A percentile compares a stretch with the other conserved stretches of the same genome.
These are phyloP conservation scores for Haplographium delicatum DNA, from an alignment of 495 filamentous ascomycete genomes.

Conservation along the genomic window DNA sequence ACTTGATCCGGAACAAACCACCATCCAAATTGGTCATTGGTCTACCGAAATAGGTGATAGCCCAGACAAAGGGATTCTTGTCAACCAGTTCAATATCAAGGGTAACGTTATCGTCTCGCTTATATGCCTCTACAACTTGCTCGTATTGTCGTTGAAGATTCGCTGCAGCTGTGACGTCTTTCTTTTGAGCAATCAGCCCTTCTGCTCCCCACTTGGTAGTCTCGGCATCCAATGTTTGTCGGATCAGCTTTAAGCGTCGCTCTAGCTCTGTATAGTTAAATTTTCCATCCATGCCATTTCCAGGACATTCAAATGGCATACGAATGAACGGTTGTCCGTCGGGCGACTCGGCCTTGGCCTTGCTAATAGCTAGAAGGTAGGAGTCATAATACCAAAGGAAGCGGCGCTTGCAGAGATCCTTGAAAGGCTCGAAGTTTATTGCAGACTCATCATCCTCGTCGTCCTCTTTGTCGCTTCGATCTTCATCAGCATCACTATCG, in stretches of 20 bases:
- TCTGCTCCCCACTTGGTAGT: conserved; percentile 63
- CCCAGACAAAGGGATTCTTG: conserved; percentile 66
- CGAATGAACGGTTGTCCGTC: conserved; percentile 58
- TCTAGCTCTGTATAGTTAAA: conserved; percentile 80
- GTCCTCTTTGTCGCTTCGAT: conserved; percentile 36
- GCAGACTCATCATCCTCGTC: conserved; percentile 46
- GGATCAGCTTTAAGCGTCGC: conserved; percentile 59
- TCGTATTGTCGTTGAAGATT: conserved; percentile 80
- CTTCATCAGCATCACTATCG: conserved; percentile 46
- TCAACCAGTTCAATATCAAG: conserved; percentile 68
- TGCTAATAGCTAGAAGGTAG: conserved; percentile 66
- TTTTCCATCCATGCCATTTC: conserved; percentile 80
- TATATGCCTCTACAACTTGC: conserved; percentile 71
- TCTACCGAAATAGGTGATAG: conserved; percentile 76
- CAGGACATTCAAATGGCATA: conserved; percentile 79
- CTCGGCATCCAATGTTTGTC: conserved; percentile 64
- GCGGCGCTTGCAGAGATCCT: conserved; percentile 82
- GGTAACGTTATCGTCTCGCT: conserved; percentile 59
- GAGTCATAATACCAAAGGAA: conserved; percentile 96
- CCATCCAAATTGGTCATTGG: conserved; percentile 94
- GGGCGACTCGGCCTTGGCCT: conserved; percentile 52
- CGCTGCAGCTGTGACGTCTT: conserved; percentile 69
- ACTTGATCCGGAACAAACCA: conserved; percentile 75
- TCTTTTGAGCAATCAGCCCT: conserved; percentile 55
- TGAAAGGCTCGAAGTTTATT: conserved; percentile 69